Base-by-base conservation (phyloP, 169 alveolate genomes). In the Babesia microti region DNA sequence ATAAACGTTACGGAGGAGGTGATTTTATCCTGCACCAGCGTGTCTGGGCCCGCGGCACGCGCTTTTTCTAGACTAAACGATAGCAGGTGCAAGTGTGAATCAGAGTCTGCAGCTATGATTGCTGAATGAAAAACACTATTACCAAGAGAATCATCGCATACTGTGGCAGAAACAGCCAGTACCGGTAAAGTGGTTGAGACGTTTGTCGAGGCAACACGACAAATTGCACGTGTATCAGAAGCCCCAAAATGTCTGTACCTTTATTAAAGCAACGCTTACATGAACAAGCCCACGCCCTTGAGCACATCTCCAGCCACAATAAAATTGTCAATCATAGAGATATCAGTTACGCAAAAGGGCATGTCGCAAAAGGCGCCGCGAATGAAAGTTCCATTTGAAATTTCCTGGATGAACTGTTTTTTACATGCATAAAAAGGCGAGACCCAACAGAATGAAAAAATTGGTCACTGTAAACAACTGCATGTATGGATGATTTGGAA, bases 281-380 rank as follows among this genome's bases (percentile, higher is more conserved):
- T 63, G 57, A 53, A 63, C 21, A 63, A 52, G 37, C 40, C 52
- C 14, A 63, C 26, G 21, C 75, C 75, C 41, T 22, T 52, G 46
- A 40, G 28, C 9, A 63, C 14, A 23, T 63, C 75, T 19, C 75
- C 68, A 3, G 53, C 56, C 6, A 63, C 39, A 15, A 63, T 32
- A 36, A 32, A 63, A 47, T 63, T 63, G 54, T 63, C 59, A 34
- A 63, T 53, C 1, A 63, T 53, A 18, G 59, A 63, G 6, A 50
- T 59, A 18, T 59, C 11, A 12, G 75, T 53, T 6, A 63, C 59
- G 18, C 67, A 53, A 15, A 53, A 50, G 26, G 58, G 65, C 14
- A 54, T 34, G 40, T 63, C 75, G 29, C 56, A 48, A 15, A 63
- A 63, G n/a, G 75, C 75, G n/a, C 75, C 75, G n/a, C 68, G 32